These are phyloP conservation scores for Kwoniella sp. DNA, from an alignment of 768 basidiomycete genomes.

Conservation along the genomic window DNA sequence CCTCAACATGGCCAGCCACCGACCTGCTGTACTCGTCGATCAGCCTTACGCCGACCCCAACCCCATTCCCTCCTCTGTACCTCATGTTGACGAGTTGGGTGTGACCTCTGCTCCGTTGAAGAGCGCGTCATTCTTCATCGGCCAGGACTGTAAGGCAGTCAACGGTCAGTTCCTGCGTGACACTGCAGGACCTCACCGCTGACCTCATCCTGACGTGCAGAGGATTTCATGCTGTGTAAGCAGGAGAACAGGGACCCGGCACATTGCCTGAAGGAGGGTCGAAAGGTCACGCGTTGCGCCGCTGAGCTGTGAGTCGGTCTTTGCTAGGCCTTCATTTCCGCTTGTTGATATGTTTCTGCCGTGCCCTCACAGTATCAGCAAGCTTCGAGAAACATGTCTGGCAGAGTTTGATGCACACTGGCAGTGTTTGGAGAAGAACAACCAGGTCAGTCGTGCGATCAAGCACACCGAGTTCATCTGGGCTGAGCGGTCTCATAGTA, in stretches of 20 bases:
- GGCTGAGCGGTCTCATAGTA: slow-evolving; percentile 56
- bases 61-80: slow-evolving; percentile 54
- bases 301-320: slow-evolving; percentile 69
- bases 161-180: slow-evolving; percentile 63
- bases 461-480: no score
- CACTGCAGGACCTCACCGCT: neutral
- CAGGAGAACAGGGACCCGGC: slow-evolving; percentile 80
- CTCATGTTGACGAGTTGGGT: slow-evolving; percentile 83
- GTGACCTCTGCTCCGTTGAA: slow-evolving; percentile 88
- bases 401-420: slow-evolving; percentile 85
- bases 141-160: slow-evolving; percentile 88
- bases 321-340: neutral
- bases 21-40: slow-evolving; percentile 37
- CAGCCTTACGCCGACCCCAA: slow-evolving; percentile 49
- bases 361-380: slow-evolving; percentile 63
- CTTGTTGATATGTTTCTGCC: neutral
- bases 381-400: slow-evolving; percentile 88
- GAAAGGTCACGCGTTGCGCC: slow-evolving; percentile 91
- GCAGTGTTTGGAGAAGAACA: slow-evolving; percentile 88
- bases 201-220: slow-evolving; percentile 51
- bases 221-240: slow-evolving; percentile 98
- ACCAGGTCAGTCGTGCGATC: slow-evolving; percentile 78
- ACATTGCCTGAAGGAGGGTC: slow-evolving; percentile 91
- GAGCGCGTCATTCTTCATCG: slow-evolving; percentile 95
- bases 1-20: slow-evolving; percentile 18